Conservation (phyloP, 345 rosid genomes). For the Citrus trifoliata region DNA sequence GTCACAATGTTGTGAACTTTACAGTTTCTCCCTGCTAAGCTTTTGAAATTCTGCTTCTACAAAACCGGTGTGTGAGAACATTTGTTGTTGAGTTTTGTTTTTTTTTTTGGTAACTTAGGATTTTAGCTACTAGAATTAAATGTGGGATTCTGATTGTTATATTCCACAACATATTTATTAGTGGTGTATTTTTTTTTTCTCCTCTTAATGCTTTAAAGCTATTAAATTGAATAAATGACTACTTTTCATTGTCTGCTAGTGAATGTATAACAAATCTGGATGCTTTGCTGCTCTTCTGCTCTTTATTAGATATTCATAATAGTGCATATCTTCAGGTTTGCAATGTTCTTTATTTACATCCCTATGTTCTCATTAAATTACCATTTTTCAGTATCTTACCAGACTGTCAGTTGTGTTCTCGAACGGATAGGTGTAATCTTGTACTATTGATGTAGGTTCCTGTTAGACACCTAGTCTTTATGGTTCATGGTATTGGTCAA, state of each 20-base stretch:
- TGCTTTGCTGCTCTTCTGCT: not conserved
- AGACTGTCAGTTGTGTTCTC: not conserved
- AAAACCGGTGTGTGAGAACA: not conserved
- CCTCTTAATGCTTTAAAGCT: not conserved
- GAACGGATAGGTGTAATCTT: slow-evolving; percentile 1
- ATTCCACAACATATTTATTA: not conserved
- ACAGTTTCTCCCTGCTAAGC: not conserved
- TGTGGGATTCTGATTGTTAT: not conserved
- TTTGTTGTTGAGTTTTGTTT: too few relatives aligned
- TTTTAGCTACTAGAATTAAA: not conserved
- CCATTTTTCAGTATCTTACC: not conserved
- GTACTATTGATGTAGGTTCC: slow-evolving; percentile 66
- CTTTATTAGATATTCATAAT: not conserved
- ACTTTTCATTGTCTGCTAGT: not conserved
- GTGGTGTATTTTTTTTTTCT: not conserved
- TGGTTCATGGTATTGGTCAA: slow-evolving; percentile 99
- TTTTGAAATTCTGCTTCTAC: not conserved
- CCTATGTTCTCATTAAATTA: not conserved
- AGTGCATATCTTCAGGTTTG: not conserved
- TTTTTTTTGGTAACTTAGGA: not conserved
- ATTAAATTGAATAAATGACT: not conserved
- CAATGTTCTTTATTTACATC: not conserved
- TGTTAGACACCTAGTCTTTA: slow-evolving; percentile 89
- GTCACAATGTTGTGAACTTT: not conserved
- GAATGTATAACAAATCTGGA: not conserved